Evolutionary conservation across 2,329 filamentous ascomycete genomes (phyloP).

Genomic region (Sphaceloma murrayae): DNA sequence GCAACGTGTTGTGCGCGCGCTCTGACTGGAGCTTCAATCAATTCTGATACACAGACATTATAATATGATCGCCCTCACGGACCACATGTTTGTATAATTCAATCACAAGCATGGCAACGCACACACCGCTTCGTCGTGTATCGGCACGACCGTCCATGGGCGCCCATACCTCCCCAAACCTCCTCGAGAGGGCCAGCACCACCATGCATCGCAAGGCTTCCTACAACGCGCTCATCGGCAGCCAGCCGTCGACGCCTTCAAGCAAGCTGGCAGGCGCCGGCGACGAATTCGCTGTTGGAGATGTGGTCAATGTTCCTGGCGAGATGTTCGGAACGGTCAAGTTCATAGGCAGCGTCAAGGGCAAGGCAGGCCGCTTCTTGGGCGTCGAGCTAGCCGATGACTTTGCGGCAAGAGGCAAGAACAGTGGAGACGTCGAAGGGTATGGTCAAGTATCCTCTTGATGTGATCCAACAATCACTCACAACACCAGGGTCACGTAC

Average conservation of each 20-base stretch:
- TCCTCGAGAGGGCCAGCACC: constrained; percentile 31
- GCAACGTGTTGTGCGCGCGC: constrained; percentile 11
- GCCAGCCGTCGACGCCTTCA: constrained; percentile 31
- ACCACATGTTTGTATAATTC: constrained; percentile 12
- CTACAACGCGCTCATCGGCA: constrained; percentile 55
- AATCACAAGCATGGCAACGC: constrained; percentile 30
- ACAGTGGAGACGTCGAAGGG: constrained; percentile 93
- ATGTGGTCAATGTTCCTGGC: constrained; percentile 82
- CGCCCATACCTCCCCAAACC: constrained; percentile 33
- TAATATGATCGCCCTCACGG: constrained; percentile 15
- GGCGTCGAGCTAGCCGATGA: constrained; percentile 81
- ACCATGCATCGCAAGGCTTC: constrained; percentile 60
- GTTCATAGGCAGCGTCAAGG: constrained; percentile 76
- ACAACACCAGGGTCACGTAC: constrained; percentile 50
- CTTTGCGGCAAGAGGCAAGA: constrained; percentile 79
- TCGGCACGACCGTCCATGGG: constrained; percentile 33
- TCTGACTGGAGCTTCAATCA: constrained; percentile 3
- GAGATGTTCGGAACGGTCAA: constrained; percentile 85
- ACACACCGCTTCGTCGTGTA: constrained; percentile 33
- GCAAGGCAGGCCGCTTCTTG: constrained; percentile 84
- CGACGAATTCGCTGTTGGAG: constrained; percentile 60
- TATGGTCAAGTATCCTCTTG: constrained; percentile 36
- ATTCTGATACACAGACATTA: constrained; percentile 11
- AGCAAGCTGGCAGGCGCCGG: constrained; percentile 35
- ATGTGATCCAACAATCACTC: constrained; percentile 16